Evolutionary conservation across 2,329 filamentous ascomycete species (phyloP).

Genomic region (Talaromyces rugulosus): DNA sequence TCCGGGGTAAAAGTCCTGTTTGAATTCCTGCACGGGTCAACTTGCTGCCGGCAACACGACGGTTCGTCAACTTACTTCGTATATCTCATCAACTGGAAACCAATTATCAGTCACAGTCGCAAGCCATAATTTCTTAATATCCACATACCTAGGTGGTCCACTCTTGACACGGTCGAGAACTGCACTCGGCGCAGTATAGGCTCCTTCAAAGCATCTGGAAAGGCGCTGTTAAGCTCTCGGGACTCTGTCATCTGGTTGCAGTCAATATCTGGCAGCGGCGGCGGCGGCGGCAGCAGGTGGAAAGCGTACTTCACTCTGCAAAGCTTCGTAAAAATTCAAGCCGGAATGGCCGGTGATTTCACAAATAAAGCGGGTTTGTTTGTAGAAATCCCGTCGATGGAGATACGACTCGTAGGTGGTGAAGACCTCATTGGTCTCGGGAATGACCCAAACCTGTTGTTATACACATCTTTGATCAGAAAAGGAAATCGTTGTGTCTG

Average conservation of each 20-base stretch:
- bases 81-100: slow-evolving; percentile 45
- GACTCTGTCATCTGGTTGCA: slow-evolving; percentile 65
- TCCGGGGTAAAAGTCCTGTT: slow-evolving; percentile 84
- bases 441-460: slow-evolving; percentile 86
- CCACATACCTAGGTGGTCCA: slow-evolving; percentile 69
- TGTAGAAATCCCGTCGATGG: slow-evolving; percentile 85
- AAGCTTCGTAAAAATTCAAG: slow-evolving; percentile 86
- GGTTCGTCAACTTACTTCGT: slow-evolving; percentile 36
- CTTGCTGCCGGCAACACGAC: slow-evolving; percentile 13
- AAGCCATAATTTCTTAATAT: background rate
- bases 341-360: slow-evolving; percentile 92
- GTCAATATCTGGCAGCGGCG: slow-evolving; percentile 5
- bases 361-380: slow-evolving; percentile 89
- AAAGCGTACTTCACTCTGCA: slow-evolving; percentile 76
- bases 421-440: slow-evolving; percentile 87
- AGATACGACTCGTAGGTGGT: slow-evolving; percentile 83
- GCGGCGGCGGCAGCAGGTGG: background rate
- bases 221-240: slow-evolving; percentile 82
- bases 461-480: slow-evolving; percentile 4
- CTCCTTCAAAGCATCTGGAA: slow-evolving; percentile 85
- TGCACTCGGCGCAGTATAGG: slow-evolving; percentile 88
- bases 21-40: slow-evolving; percentile 59
- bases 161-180: slow-evolving; percentile 80
- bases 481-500: background rate
- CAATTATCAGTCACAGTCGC: slow-evolving; percentile 18